These are phyloP conservation scores for Tetrapisispora namnaoensis DNA, from an alignment of 805 yeast genomes.

Conservation along the genomic window DNA sequence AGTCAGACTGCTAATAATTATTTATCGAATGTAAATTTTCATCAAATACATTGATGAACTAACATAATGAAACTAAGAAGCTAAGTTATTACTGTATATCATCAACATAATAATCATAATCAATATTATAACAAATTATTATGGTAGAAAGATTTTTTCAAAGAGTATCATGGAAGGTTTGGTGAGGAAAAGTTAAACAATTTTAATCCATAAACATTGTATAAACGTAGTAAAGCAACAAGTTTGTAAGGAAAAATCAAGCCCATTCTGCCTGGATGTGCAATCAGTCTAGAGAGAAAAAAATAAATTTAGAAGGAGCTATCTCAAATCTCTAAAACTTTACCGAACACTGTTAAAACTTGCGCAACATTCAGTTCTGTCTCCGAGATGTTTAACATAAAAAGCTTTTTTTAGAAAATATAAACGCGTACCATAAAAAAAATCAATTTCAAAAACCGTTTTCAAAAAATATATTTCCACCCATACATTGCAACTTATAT, in stretches of 20 bases:
- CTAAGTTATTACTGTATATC: not conserved
- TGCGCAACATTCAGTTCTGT: no score
- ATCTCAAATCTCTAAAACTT: no score
- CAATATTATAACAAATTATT: no score
- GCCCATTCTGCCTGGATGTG: no score
- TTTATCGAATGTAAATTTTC: not conserved
- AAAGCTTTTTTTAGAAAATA: no score
- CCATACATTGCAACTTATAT: not conserved
- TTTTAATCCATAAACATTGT: no score
- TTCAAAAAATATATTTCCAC: not conserved
- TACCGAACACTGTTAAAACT: no score
- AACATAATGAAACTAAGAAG: not conserved
- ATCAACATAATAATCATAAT: not conserved
- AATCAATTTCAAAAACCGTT: not conserved
- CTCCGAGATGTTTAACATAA: no score
- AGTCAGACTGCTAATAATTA: not conserved
- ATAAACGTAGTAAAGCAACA: not conserved
- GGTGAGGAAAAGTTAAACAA: not conserved
- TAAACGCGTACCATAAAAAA: no score
- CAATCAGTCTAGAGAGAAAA: no score
- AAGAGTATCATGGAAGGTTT: not conserved
- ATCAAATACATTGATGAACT: not conserved
- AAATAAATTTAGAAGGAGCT: no score
- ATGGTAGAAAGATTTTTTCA: not conserved
- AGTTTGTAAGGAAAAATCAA: no score